These are phyloP conservation scores for Inga leiocalycina DNA, from an alignment of 306 rosid genomes.

Conservation along the genomic window DNA sequence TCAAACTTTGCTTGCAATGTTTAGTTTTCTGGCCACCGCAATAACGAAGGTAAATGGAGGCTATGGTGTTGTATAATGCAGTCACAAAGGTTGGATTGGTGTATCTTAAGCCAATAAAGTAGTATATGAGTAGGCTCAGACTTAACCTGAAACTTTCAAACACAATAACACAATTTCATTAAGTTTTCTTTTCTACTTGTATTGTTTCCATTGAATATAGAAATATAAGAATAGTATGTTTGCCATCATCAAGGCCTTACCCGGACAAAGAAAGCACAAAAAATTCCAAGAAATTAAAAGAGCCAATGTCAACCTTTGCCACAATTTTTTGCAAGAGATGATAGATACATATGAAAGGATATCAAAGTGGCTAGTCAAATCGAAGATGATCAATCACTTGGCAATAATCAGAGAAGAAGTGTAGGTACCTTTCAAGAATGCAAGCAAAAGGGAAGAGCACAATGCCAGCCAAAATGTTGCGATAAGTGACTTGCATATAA, in stretches of 20 bases:
- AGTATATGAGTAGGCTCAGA: constrained; percentile 33
- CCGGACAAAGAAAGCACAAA: constrained; percentile 63
- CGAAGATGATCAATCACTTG: not conserved
- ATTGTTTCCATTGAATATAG: not conserved
- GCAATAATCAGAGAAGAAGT: not conserved
- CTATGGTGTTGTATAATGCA: constrained; percentile 55
- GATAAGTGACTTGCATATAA: constrained; percentile 58
- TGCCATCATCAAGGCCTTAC: constrained; percentile 23
- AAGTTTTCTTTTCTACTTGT: too few species aligned
- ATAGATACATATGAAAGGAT: not conserved
- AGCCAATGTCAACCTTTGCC: constrained; percentile 51
- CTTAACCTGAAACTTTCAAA: constrained; percentile 39
- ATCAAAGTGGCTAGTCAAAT: not conserved
- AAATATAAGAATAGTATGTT: not conserved
- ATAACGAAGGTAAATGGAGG: constrained; percentile 56
- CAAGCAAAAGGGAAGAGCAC: constrained; percentile 59
- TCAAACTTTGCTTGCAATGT: not conserved
- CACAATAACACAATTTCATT: not conserved
- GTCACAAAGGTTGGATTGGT: constrained; percentile 62
- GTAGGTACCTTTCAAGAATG: constrained; percentile 54
- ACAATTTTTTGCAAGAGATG: constrained; percentile 40
- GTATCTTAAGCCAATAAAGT: constrained; percentile 35
- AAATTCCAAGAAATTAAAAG: constrained; percentile 47
- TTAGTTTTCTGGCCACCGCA: constrained; percentile 27
- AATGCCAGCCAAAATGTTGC: constrained; percentile 44